Conservation (phyloP, 163 green algal species). For the Coccomyxa subellipsoidea region DNA sequence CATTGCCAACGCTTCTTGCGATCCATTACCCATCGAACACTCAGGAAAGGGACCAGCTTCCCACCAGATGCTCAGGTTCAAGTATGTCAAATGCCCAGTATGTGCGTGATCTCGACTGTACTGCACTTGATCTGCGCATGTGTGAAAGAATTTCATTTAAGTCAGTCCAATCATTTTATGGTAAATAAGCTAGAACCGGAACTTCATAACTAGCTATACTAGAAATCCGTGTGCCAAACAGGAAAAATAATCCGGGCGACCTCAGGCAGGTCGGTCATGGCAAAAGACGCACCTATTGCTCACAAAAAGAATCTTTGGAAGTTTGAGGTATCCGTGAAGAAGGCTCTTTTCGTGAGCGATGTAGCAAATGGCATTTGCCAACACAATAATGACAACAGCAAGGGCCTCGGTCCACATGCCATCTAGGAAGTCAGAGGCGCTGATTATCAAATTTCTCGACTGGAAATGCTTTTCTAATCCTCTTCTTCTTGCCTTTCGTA, state of each 20-base stretch:
- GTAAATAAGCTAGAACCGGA: too few species aligned
- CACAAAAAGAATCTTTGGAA: neutral
- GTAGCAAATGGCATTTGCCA: constrained; percentile 4
- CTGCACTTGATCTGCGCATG: neutral
- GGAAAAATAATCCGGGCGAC: too few species aligned
- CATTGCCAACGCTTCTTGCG: neutral
- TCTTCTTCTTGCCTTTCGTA: too few species aligned
- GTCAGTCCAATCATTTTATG: too few species aligned
- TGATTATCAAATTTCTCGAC: too few species aligned
- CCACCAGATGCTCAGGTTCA: neutral
- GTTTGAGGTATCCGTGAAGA: neutral
- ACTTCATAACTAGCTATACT: too few species aligned
- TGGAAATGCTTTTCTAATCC: too few species aligned
- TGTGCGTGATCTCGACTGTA: neutral
- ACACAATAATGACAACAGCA: neutral
- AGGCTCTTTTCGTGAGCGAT: constrained; percentile 7
- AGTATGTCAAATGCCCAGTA: constrained; percentile 15
- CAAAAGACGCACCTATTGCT: neutral
- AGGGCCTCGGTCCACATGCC: constrained; percentile 9
- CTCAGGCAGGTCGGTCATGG: too few species aligned
- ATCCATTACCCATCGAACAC: neutral
- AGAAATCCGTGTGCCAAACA: too few species aligned
- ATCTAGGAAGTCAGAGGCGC: too few species aligned
- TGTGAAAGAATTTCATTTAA: too few species aligned
- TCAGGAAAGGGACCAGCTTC: neutral